Evolutionary conservation across 2,329 filamentous ascomycete genomes (phyloP), one percentile per base, ranked within the genome.

Genomic region (Anthostomella pinea): DNA sequence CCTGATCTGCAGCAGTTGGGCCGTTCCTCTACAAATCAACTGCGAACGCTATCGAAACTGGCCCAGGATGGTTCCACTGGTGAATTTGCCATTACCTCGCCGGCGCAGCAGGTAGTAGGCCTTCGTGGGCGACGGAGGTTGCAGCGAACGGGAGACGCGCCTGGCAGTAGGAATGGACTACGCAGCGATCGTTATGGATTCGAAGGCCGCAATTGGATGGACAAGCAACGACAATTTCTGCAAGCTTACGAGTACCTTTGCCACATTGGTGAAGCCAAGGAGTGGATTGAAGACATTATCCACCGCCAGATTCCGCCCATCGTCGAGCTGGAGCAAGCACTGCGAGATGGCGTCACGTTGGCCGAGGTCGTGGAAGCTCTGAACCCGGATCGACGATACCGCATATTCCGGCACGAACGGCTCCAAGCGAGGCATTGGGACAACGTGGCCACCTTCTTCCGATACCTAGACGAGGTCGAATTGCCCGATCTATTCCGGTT

Each of bases 211-310:
- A 95, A 91, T 59, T 98, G 93, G 93, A 98, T 98, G 91, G 93
- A 98, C 62, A 93, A 95, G 59, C 91, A 98, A 60, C 80, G 93
- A 17, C 91, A 97, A 60, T 97, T 96, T 56, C 68, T 98, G 35
- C 87, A 95, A 63, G 93, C 93, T 6, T 98, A 98, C 59, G 93
- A 98, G 62, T 98, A 98, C 60, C 83, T 98, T 23, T 98, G 93
- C 60, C 93, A 98, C 58, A 97, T 98, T 49, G 93, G 93, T 60
- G 93, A 98, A 69, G 93, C 93, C 15, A 97, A 97, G 60, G 91
- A 97, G 64, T 98, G 93, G 93, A 95, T 98, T 49, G 93, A 98
- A 45, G 57, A 58, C 39, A 54, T 62, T 15, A 62, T 60, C 8
- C 56, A 56, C 25, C 45, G 51, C 19, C 56, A 60, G 33, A 87